These are phyloP conservation scores for Mucor velutinosus DNA, from an alignment of 371 early-diverging fungal species.

Conservation along the genomic window DNA sequence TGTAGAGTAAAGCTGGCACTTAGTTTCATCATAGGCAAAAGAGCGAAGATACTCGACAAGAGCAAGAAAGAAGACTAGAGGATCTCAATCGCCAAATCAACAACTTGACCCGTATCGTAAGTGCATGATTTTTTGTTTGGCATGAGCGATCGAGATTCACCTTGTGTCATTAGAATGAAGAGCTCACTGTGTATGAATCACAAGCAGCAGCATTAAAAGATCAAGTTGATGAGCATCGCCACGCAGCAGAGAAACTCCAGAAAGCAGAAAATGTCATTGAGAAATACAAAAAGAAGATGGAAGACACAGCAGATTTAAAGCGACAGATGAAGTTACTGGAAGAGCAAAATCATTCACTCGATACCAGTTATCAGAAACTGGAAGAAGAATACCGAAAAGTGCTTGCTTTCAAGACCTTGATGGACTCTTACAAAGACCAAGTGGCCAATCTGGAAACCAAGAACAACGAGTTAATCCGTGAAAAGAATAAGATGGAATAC, in stretches of 20 bases:
- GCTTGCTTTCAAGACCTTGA: slow-evolving; percentile 73
- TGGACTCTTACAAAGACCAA: slow-evolving; percentile 89
- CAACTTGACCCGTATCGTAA: slow-evolving; percentile 67
- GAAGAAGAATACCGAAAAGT: slow-evolving; percentile 89
- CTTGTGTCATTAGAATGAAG: slow-evolving; percentile 49
- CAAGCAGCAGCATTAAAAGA: slow-evolving; percentile 77
- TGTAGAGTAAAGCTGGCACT: neutral
- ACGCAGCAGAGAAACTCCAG: slow-evolving; percentile 85
- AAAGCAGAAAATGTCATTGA: slow-evolving; percentile 92
- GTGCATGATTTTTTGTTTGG: neutral
- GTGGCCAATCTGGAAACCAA: slow-evolving; percentile 73
- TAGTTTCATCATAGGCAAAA: slow-evolving; percentile 50
- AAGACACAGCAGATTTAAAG: slow-evolving; percentile 80
- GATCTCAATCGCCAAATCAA: slow-evolving; percentile 62
- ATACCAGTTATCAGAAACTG: slow-evolving; percentile 69
- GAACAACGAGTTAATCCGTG: slow-evolving; percentile 65
- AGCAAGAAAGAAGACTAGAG: slow-evolving; percentile 67
- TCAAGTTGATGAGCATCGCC: slow-evolving; percentile 87
- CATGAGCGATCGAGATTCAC: neutral
- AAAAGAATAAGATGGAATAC: slow-evolving; percentile 75
- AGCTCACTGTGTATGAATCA: slow-evolving; percentile 61
- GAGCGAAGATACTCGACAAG: slow-evolving; percentile 78
- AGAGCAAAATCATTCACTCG: slow-evolving; percentile 72
- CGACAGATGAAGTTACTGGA: slow-evolving; percentile 82
- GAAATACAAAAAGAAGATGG: slow-evolving; percentile 93